phyloP scores from a whole-genome alignment of 2,329 filamentous ascomycete genomes.

The Huntiella bhutanensis region DNA sequence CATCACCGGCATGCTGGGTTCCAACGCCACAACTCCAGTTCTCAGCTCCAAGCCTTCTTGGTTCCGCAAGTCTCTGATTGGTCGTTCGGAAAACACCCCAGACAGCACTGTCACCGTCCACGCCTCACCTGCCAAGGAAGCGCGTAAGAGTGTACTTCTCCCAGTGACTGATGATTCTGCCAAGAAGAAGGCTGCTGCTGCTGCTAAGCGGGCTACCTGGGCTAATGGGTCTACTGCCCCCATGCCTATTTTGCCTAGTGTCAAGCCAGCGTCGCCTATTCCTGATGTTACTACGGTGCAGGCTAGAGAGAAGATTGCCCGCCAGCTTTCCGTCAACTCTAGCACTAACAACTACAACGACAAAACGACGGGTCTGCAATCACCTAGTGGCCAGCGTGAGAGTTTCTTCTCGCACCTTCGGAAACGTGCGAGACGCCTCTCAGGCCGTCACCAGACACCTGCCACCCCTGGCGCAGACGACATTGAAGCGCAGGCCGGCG shows the following conservation, averaged over 20 bases:
- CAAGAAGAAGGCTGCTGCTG: constrained; percentile 19
- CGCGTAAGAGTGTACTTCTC: constrained; percentile 20
- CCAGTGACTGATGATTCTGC: constrained; percentile 24
- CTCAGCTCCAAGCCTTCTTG: constrained; percentile 67
- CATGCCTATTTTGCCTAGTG: constrained; percentile 90
- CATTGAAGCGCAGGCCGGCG: constrained; percentile 80
- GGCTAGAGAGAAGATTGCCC: constrained; percentile 79
- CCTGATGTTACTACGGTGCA: constrained; percentile 84
- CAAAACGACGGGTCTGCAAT: constrained; percentile 46
- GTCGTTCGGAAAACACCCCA: constrained; percentile 42
- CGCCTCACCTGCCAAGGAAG: constrained; percentile 24
- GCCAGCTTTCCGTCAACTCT: constrained; percentile 82
- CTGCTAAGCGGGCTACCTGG: constrained; percentile 82
- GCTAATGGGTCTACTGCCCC: constrained; percentile 68
- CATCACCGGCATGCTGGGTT: constrained; percentile 12
- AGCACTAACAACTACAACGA: constrained; percentile 91
- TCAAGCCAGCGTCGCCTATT: constrained; percentile 88
- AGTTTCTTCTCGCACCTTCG: constrained; percentile 96
- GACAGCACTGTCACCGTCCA: constrained; percentile 4
- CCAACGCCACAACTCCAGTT: constrained; percentile 20
- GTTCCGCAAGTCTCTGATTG: constrained; percentile 90
- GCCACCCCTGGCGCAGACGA: constrained; percentile 68
- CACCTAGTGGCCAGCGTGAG: constrained; percentile 70
- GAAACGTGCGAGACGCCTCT: constrained; percentile 81
- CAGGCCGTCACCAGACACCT: constrained; percentile 70